phyloP scores from a whole-genome alignment of 352 stramenopile species.

The Pythium brachiatum region DNA sequence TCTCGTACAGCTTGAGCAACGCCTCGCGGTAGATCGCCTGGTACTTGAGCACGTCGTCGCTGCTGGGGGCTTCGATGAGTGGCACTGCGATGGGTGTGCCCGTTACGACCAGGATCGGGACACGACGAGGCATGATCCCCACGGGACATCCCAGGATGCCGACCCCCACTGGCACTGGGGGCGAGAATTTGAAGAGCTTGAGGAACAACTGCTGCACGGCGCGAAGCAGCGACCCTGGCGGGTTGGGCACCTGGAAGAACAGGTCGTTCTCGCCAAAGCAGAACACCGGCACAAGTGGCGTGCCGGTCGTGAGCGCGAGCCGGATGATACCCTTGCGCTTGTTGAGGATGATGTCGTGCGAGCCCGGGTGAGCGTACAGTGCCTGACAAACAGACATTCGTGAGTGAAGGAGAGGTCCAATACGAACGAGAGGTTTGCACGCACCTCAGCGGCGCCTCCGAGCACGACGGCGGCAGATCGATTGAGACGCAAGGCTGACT shows the following conservation, averaged over 20 bases:
- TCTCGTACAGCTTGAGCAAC: slow-evolving; percentile 47
- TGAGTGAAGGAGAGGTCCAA: background rate
- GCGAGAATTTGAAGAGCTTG: slow-evolving; percentile 40
- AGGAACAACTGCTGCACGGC: slow-evolving; percentile 37
- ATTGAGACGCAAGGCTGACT: slow-evolving; percentile 27
- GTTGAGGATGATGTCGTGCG: slow-evolving; percentile 58
- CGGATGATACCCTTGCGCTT: slow-evolving; percentile 64
- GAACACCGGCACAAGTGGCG: slow-evolving; percentile 63
- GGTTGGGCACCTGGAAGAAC: slow-evolving; percentile 48
- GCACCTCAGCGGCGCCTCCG: slow-evolving; percentile 46
- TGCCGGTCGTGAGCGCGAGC: slow-evolving; percentile 53
- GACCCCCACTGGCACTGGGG: slow-evolving; percentile 32
- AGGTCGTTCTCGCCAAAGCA: slow-evolving; percentile 67
- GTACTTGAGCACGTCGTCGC: slow-evolving; percentile 43
- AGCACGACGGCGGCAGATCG: slow-evolving; percentile 39
- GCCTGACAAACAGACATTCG: slow-evolving; percentile 34
- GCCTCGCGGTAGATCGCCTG: slow-evolving; percentile 42
- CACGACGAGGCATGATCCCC: slow-evolving; percentile 33
- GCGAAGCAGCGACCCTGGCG: slow-evolving; percentile 35
- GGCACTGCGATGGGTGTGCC: slow-evolving; percentile 42
- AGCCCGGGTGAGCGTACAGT: slow-evolving; percentile 39
- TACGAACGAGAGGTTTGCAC: background rate
- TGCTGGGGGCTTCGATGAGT: slow-evolving; percentile 35
- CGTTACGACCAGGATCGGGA: slow-evolving; percentile 39
- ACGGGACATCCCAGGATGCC: slow-evolving; percentile 30